phyloP scores from a whole-genome alignment of 2,329 filamentous ascomycete species.

The Exserohilum rostratum region DNA sequence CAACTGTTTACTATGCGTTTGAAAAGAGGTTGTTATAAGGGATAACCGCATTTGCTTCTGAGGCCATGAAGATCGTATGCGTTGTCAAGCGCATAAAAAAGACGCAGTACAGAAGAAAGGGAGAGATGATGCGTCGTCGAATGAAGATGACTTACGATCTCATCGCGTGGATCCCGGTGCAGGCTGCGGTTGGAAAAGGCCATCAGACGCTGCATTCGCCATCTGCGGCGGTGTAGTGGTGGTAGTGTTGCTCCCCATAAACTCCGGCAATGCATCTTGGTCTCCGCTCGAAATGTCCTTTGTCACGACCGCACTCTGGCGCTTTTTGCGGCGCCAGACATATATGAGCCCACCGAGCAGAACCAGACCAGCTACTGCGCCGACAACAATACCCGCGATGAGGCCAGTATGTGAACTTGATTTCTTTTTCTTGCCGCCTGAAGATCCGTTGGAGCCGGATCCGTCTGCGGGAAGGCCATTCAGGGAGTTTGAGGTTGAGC shows the following conservation, averaged over 20 bases:
- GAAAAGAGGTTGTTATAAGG: no score
- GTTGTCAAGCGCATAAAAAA: no score
- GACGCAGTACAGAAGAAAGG: no score
- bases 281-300: not conserved
- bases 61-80: no score
- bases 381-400: not conserved
- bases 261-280: not conserved
- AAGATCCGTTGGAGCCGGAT: not conserved
- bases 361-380: not conserved
- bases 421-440: not conserved
- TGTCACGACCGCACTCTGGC: not conserved
- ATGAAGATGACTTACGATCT: not conserved
- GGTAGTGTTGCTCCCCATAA: not conserved
- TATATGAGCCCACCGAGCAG: not conserved
- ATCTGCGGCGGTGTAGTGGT: not conserved
- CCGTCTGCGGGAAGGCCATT: no score
- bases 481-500: not conserved
- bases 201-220: not conserved
- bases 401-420: not conserved
- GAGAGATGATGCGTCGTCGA: not conserved
- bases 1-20: no score
- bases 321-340: not conserved
- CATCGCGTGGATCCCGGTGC: not conserved
- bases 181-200: constrained; percentile 1
- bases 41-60: no score